phyloP scores from a whole-genome alignment of 495 filamentous ascomycete genomes.

The Trichoderma gamsii region DNA sequence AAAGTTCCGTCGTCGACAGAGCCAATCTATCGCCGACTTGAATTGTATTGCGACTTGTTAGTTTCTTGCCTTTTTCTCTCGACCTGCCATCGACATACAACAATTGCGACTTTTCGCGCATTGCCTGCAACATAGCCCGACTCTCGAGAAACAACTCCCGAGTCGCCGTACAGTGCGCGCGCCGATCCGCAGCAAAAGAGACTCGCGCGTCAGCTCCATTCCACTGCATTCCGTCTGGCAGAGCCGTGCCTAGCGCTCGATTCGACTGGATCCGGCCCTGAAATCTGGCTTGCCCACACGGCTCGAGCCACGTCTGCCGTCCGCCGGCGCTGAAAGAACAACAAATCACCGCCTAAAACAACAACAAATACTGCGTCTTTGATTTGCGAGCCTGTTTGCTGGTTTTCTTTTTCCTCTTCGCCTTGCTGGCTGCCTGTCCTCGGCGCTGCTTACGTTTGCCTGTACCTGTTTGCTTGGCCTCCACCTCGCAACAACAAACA shows the following conservation, averaged over 20 bases:
- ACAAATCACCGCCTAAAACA: neutral
- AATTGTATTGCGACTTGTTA: neutral
- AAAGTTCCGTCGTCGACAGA: neutral
- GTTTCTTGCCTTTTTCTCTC: neutral
- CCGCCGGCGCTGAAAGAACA: neutral
- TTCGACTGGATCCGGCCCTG: neutral
- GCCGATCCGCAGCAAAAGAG: conserved; percentile 1
- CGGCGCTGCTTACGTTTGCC: neutral
- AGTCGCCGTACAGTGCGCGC: conserved; percentile 6
- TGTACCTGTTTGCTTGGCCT: neutral
- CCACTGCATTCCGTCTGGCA: neutral
- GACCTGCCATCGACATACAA: neutral
- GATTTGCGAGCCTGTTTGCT: neutral
- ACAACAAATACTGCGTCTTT: conserved; percentile 6
- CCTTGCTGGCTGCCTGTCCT: neutral
- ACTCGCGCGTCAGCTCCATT: conserved; percentile 8
- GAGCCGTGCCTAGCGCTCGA: too few relatives aligned
- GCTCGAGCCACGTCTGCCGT: conserved; percentile 3
- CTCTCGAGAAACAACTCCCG: neutral
- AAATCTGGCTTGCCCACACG: neutral
- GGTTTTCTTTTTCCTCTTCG: neutral
- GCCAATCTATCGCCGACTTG: neutral
- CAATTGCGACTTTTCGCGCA: neutral
- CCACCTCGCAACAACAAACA: neutral
- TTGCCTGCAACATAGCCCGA: neutral